Percentiles rank a stretch among this genome's conserved stretches.
Conservation (phyloP, 2,329 filamentous ascomycete species). For the Sclerotinia subarctica region DNA sequence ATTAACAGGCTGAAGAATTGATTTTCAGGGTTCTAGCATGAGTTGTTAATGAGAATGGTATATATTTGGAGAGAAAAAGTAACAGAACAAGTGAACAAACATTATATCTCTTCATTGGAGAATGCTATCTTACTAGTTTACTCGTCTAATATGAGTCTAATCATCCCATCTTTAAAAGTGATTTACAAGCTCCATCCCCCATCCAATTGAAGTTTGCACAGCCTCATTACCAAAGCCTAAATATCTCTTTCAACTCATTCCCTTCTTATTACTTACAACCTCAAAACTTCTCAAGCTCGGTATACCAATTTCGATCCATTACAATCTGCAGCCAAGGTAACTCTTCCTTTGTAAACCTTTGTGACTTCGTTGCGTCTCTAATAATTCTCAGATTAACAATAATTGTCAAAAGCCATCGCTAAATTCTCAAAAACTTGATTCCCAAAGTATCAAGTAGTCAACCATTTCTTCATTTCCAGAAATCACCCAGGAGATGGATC, state of each 20-base stretch:
- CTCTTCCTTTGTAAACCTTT: too few relatives aligned
- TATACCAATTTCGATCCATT: not conserved
- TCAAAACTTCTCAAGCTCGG: not conserved
- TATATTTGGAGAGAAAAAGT: not conserved
- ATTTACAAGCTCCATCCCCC: not conserved
- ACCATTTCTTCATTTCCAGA: fast-evolving
- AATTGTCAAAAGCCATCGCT: not conserved
- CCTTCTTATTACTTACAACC: not conserved
- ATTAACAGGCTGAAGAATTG: not conserved
- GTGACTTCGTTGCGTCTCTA: not conserved
- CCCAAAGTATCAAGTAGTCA: not conserved
- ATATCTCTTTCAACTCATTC: not conserved
- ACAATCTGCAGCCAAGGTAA: not conserved
- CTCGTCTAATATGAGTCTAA: not conserved
- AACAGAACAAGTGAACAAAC: too few relatives aligned
- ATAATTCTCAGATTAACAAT: not conserved
- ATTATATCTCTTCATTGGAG: not conserved
- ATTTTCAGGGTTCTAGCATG: fast-evolving
- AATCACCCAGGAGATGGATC: not conserved
- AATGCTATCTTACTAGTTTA: not conserved
- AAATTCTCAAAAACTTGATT: fast-evolving
- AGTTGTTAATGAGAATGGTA: too few relatives aligned
- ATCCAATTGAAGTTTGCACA: not conserved
- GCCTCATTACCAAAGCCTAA: too few relatives aligned
- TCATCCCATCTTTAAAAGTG: not conserved